Conservation (phyloP, 257 asterid species). For the Salvia rosmarinus region DNA sequence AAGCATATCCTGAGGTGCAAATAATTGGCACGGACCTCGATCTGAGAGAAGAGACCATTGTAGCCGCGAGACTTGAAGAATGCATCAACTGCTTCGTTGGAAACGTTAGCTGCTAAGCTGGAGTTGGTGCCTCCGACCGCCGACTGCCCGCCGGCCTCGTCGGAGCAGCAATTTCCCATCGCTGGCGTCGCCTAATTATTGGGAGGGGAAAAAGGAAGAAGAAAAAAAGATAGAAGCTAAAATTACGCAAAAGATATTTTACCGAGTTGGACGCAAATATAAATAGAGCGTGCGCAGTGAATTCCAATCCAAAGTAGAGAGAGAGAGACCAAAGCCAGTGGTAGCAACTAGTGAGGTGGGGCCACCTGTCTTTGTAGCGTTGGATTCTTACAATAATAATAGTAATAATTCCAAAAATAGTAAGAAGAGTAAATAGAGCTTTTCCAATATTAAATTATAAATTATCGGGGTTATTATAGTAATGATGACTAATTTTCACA, state of each 20-base stretch:
- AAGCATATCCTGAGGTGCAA: conserved; percentile 12
- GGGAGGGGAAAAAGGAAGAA: not conserved
- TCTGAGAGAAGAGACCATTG: conserved; percentile 82
- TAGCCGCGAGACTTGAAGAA: conserved; percentile 85
- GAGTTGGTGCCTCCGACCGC: conserved; percentile 79
- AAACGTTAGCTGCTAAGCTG: conserved; percentile 44
- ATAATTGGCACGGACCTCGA: conserved; percentile 66
- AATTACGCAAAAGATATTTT: conserved; percentile 20
- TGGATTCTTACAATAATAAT: not conserved
- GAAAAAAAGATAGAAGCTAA: not conserved
- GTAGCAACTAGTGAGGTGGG: conserved; percentile 32
- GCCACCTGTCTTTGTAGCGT: conserved; percentile 28
- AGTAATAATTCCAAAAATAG: not conserved
- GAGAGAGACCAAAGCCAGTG: conserved; percentile 26
- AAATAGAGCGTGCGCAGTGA: conserved; percentile 14
- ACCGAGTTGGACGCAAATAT: not conserved
- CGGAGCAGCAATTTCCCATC: conserved; percentile 99
- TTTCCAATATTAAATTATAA: too few species aligned
- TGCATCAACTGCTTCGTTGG: conserved; percentile 84
- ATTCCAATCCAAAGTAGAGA: conserved; percentile 37
- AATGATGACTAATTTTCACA: too few species aligned
- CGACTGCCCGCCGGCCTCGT: conserved; percentile 74
- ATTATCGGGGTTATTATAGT: too few species aligned
- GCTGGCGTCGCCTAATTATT: conserved; percentile 36
- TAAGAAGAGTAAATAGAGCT: too few species aligned